These are phyloP conservation scores for Aspergillus phoenicis DNA, from an alignment of 2,329 filamentous ascomycete species.

Conservation along the genomic window DNA sequence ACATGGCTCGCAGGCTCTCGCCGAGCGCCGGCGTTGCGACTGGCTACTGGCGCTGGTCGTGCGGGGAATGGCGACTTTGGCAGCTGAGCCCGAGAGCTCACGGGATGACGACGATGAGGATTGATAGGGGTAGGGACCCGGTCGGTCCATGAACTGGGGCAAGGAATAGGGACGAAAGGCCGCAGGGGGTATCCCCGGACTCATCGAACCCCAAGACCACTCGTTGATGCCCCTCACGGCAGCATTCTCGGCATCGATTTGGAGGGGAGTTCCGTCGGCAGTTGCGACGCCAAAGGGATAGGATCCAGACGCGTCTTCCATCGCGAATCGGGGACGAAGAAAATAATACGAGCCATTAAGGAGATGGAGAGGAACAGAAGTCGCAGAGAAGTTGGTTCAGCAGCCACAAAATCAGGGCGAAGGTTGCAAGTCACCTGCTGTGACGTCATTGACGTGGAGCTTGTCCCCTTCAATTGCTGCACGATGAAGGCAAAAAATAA, in stretches of 20 bases:
- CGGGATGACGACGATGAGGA: conserved; percentile 15
- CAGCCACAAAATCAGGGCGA: neutral
- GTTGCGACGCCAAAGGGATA: neutral
- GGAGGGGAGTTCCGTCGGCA: neutral
- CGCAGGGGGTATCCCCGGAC: conserved; percentile 1
- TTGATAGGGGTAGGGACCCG: neutral
- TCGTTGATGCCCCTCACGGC: neutral
- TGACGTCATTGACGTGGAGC: neutral
- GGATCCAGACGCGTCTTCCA: conserved; percentile 1
- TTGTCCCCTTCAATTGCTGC: neutral
- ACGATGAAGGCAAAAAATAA: no score
- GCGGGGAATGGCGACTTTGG: conserved; percentile 37
- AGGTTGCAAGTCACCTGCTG: neutral
- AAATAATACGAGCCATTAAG: neutral
- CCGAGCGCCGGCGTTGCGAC: conserved; percentile 31
- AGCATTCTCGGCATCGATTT: neutral
- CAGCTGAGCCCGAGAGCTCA: neutral
- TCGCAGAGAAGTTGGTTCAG: neutral
- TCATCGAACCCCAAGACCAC: conserved; percentile 18
- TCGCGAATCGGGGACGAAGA: neutral
- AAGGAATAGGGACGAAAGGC: conserved; percentile 15
- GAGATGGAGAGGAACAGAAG: neutral
- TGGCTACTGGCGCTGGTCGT: conserved; percentile 21
- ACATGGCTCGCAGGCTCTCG: conserved; percentile 40
- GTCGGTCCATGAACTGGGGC: conserved; percentile 3